These are phyloP conservation scores for Rhytidiadelphus loreus DNA, from an alignment of 225 moss, liverwort and hornwort species.

Conservation along the genomic window DNA sequence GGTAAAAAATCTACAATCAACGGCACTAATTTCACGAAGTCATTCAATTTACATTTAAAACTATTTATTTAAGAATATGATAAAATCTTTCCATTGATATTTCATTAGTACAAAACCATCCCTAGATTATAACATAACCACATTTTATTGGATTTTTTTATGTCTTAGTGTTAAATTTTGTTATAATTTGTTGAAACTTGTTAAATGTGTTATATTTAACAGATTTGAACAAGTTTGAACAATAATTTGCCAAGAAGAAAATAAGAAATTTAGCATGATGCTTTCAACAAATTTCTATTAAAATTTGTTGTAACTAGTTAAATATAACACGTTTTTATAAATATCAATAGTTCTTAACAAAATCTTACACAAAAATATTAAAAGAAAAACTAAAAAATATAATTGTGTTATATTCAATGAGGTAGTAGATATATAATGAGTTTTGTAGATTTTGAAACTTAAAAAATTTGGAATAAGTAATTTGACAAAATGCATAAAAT, in stretches of 20 bases:
- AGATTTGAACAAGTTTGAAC: not conserved
- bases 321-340: not conserved
- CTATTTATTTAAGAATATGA: not conserved
- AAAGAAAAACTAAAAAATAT: not conserved
- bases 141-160: not conserved
- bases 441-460: not conserved
- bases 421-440: not conserved
- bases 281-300: not conserved
- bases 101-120: not conserved
- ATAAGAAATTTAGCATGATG: not conserved
- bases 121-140: not conserved
- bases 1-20: not conserved
- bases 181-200: not conserved
- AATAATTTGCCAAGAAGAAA: not conserved
- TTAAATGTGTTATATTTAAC: not conserved
- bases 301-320: not conserved
- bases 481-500: not conserved
- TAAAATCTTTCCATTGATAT: not conserved
- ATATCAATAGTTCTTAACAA: not conserved
- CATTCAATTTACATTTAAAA: not conserved
- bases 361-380: not conserved
- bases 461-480: not conserved
- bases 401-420: not conserved
- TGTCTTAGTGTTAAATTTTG: no score
- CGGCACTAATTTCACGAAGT: not conserved